Evolutionary conservation across 768 basidiomycete genomes (phyloP), one percentile per base, ranked within the genome.

Genomic region (Daedaleopsis nitida): DNA sequence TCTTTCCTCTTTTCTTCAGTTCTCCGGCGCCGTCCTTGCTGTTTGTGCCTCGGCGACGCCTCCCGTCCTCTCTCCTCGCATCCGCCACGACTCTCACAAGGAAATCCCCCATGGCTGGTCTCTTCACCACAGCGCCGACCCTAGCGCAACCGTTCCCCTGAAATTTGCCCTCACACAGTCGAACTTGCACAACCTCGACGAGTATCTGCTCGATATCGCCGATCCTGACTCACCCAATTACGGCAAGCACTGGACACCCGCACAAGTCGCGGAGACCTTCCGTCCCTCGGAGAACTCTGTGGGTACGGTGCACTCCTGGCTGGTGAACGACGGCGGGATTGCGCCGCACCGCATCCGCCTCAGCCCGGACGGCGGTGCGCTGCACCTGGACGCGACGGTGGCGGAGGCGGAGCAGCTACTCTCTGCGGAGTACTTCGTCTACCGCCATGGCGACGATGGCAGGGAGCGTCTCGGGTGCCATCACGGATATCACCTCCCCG

Each of bases 401-500:
- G 65, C 53, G 42, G 83, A 84, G 64, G 78, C 76, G 0, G 83
- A 83, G 65, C 64, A 65, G 5, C 74, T 83, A 1, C 65, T 84
- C 42, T 67, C 73, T 38, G 69, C 82, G 4, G 76, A 81, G 63
- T 91, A 89, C 68, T 74, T 83, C 58, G 70, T 86, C 38, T 91
- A 84, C 79, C 75, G 79, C 58, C 83, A 89, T 67, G 69, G 69
- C 11, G 73, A 74, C 23, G 80, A 76, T 53, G 85, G 82, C 7
- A 81, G 82, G 19, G 72, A 76, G 38, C 73, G 88, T 44, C 73
- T 89, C 55, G 77, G 81, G 84, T 62, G 86, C 86, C n/a, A 83
- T 81, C 50, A 79, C 3, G 78, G 75, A 60, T 91, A 89, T 74
- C 85, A 83, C 64, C 79, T 91, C 19, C 89, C 89, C 0, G 76